A percentile compares a stretch with the other conserved stretches of the same genome.
Evolutionary conservation across 495 filamentous ascomycete genomes (phyloP).

Genomic region (Ramalina intermedia): DNA sequence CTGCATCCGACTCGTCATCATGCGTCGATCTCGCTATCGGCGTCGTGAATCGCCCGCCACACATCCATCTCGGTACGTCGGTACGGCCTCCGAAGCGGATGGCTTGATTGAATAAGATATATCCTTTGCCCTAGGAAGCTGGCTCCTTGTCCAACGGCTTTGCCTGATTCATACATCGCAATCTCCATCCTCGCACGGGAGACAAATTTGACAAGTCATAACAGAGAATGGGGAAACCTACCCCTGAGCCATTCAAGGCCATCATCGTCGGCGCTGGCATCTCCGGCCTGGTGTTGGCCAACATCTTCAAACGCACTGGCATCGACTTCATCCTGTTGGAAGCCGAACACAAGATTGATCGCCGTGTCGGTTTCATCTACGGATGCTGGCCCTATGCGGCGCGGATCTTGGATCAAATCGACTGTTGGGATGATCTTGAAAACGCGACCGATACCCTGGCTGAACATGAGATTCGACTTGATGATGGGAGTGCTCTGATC

Average conservation of each 20-base stretch:
- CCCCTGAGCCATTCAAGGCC: constrained; percentile 23
- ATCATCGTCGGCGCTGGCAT: constrained; percentile 40
- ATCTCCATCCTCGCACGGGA: too few relatives aligned
- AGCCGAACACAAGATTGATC: constrained; percentile 19
- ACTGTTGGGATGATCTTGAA: constrained; percentile 20
- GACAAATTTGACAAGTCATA: background rate
- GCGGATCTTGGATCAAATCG: constrained; percentile 36
- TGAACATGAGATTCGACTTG: constrained; percentile 9
- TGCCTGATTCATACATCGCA: too few relatives aligned
- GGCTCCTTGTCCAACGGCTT: too few relatives aligned
- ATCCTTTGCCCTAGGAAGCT: too few relatives aligned
- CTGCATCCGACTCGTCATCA: too few relatives aligned
- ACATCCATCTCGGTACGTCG: too few relatives aligned
- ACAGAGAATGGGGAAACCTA: background rate
- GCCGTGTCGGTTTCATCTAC: constrained; percentile 28
- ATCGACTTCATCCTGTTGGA: constrained; percentile 40
- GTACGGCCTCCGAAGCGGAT: too few relatives aligned
- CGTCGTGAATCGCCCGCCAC: too few relatives aligned
- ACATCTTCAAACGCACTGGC: constrained; percentile 25
- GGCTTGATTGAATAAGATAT: too few relatives aligned
- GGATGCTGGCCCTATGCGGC: constrained; percentile 22
- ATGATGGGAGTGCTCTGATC: constrained; percentile 9
- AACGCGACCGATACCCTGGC: constrained; percentile 11
- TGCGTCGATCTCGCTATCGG: too few relatives aligned
- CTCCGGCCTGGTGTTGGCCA: constrained; percentile 33